These are phyloP conservation scores for Geosmithia putterillii DNA, from an alignment of 2,329 filamentous ascomycete genomes.

Conservation along the genomic window DNA sequence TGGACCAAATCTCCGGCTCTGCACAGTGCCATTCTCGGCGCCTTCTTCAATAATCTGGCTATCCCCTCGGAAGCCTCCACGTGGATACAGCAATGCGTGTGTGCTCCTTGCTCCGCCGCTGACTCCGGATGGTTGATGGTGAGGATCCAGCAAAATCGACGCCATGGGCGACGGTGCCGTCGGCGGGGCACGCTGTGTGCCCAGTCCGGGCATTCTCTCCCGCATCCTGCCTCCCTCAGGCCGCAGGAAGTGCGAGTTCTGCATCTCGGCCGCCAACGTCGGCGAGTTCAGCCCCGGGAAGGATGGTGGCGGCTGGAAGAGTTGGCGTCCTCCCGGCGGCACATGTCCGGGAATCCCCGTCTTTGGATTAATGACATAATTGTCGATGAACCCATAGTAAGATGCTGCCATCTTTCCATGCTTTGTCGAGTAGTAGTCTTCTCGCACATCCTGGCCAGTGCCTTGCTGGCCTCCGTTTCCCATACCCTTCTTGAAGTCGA, in stretches of 20 bases:
- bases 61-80: conserved; percentile 32
- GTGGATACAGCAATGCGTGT: conserved; percentile 31
- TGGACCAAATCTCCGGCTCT: conserved; percentile 32
- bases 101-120: conserved; percentile 30
- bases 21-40: conserved; percentile 27
- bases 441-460: conserved; percentile 49
- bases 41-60: conserved; percentile 44
- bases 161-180: conserved; percentile 15
- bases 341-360: conserved; percentile 51
- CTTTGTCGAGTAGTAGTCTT: conserved; percentile 90
- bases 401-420: conserved; percentile 98
- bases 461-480: conserved; percentile 23
- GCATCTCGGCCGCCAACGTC: conserved; percentile 42
- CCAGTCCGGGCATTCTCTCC: conserved; percentile 23
- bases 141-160: conserved; percentile 33
- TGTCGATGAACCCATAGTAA: conserved; percentile 88
- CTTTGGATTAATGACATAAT: conserved; percentile 69
- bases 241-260: conserved; percentile 30
- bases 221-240: conserved; percentile 30
- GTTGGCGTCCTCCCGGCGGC: conserved; percentile 35
- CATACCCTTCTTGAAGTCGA: conserved; percentile 83
- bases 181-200: conserved; percentile 4
- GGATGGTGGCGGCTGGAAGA: conserved; percentile 63
- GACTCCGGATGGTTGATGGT: conserved; percentile 53
- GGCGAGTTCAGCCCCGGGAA: conserved; percentile 62